A percentile compares a stretch with the other conserved stretches of the same genome.
phyloP scores from a whole-genome alignment of 176 grass and related monocot genomes.

The Bothriochloa decipiens region DNA sequence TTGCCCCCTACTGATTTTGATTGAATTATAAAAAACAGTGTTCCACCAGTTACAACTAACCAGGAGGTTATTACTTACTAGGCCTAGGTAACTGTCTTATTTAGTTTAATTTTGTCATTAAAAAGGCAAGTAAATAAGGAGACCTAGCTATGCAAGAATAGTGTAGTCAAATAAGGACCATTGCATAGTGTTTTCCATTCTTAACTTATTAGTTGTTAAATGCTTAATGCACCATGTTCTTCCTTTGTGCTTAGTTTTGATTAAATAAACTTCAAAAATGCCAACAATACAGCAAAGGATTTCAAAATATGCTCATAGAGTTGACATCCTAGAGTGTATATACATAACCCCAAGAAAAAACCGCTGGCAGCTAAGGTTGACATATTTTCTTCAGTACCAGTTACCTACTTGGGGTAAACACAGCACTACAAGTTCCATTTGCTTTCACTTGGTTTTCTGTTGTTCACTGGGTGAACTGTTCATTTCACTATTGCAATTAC shows the following conservation, averaged over 20 bases:
- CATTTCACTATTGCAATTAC: background rate
- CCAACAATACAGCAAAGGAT: background rate
- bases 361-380: background rate
- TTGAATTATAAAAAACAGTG: too few relatives aligned
- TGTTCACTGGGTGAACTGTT: background rate
- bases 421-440: background rate
- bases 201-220: too few relatives aligned
- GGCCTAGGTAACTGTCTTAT: too few relatives aligned
- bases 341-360: background rate
- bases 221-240: background rate
- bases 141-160: background rate
- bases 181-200: background rate
- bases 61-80: background rate
- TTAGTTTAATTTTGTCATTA: background rate
- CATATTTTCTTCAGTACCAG: background rate
- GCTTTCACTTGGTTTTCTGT: background rate
- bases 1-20: too few relatives aligned
- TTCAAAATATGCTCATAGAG: background rate
- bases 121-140: background rate
- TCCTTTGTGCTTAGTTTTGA: background rate
- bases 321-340: background rate
- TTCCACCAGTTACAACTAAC: too few relatives aligned
- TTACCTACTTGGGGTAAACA: background rate
- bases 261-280: background rate
- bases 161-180: constrained; percentile 19